phyloP scores from a whole-genome alignment of 192 early-diverging fungal genomes.

The Gonapodya prolifera region DNA sequence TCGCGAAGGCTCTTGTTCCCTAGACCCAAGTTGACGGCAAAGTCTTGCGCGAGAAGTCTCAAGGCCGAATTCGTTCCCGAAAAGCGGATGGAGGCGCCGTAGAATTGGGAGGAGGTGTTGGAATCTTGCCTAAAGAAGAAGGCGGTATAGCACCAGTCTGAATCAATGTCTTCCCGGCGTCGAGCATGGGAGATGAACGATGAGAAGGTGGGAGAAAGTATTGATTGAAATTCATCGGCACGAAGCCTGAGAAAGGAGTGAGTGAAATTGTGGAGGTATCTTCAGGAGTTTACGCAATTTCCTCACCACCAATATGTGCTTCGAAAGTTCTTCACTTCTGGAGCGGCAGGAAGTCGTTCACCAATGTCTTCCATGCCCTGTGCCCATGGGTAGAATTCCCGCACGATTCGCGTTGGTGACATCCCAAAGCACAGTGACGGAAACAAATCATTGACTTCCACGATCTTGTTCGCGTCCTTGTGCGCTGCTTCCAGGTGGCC shows the following conservation, averaged over 20 bases:
- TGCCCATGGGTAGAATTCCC: background rate
- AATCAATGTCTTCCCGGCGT: background rate
- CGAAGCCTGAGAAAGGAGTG: background rate
- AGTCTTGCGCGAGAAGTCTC: background rate
- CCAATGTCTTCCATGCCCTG: background rate
- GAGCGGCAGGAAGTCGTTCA: background rate
- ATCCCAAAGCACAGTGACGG: background rate
- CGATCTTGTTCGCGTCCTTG: background rate
- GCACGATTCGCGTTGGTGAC: background rate
- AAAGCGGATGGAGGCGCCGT: background rate
- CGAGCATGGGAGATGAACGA: background rate
- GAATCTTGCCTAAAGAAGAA: background rate
- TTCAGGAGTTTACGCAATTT: background rate
- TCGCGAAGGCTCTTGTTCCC: background rate
- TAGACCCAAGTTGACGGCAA: background rate
- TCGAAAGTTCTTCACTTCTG: background rate
- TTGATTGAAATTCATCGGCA: background rate
- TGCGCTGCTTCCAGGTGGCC: background rate
- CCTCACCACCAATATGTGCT: background rate
- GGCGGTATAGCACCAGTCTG: background rate
- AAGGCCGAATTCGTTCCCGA: background rate
- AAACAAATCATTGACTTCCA: constrained; percentile 1
- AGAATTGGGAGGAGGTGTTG: background rate
- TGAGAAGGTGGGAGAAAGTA: background rate
- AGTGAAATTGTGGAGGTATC: background rate